Base-by-base conservation (phyloP, 768 basidiomycete species). In the Macrolepiota fuliginosa region DNA sequence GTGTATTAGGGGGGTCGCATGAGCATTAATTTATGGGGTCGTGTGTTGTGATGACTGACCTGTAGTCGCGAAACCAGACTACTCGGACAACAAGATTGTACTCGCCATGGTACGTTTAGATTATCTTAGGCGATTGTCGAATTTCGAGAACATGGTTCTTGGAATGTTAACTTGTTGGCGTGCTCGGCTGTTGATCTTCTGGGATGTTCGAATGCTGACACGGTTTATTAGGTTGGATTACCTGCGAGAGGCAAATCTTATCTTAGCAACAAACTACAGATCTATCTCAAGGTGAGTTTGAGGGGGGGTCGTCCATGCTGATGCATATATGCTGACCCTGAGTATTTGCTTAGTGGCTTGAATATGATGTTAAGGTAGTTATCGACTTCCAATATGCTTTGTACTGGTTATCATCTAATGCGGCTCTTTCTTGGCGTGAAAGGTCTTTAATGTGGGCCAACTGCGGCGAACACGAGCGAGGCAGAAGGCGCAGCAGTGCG, bases 191-290 rank as follows among this genome's bases (percentile, higher is more conserved):
- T 29, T 51, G 52, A 54, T 59, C 42, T 45, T 17, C 29, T 50
- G 56, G 5, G n/a, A 15, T 45, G 42, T 7, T n/a, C 42, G 42
- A 25, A 12, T 24, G 22, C 19, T 49, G 49, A 22, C 32, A 56
- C 19, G 46, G n/a, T 58, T 45, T 39, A 27, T 42, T 66, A 96
- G 94, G 94, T 98, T 62, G 97, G 97, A 29, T 76, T 99, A 47
- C 97, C 97, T n/a, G 97, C 97, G 2, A 83, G 97, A 61, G 97
- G 97, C 17, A 99, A 99, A 77, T 98, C 96, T 1, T 99, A 98
- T 74, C 85, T 99, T 62, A 95, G 92, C 73, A 99, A 99, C 76
- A 98, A 96, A 77, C 85, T 99, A 63, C 94, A 88, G 90, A 86
- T 96, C 62, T 99, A 99, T 72, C 81, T 99, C 45, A 91, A 92